A percentile compares a stretch with the other conserved stretches of the same genome.
These are phyloP conservation scores for Fomitopsis serialis DNA, from an alignment of 768 basidiomycete species.

Conservation along the genomic window DNA sequence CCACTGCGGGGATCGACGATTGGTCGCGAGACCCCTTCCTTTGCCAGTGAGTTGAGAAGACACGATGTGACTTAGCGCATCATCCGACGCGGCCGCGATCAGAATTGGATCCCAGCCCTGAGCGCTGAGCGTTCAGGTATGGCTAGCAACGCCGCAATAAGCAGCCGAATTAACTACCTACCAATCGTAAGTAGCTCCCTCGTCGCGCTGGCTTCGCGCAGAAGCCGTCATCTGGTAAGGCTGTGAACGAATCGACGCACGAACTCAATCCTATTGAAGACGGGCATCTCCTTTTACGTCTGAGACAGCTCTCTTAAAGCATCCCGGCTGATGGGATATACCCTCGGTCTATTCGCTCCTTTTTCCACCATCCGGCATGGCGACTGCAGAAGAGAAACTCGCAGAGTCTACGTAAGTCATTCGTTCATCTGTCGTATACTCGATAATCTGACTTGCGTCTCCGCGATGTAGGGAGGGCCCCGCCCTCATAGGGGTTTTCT, in stretches of 20 bases:
- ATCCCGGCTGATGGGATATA: neutral
- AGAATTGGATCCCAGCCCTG: neutral
- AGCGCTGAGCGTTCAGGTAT: neutral
- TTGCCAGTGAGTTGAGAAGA: too few species aligned
- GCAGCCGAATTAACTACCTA: neutral
- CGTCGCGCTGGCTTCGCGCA: too few species aligned
- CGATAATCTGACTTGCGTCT: neutral
- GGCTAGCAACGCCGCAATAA: neutral
- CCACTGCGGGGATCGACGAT: too few species aligned
- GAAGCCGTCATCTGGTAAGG: neutral
- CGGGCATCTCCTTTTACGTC: neutral
- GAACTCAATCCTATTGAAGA: neutral
- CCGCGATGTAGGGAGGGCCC: conserved; percentile 2
- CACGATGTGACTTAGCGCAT: neutral
- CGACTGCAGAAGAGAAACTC: neutral
- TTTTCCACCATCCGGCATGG: neutral
- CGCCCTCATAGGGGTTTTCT: conserved; percentile 2
- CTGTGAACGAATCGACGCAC: neutral
- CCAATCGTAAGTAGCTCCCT: neutral
- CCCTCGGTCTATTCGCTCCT: neutral
- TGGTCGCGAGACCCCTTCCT: too few species aligned
- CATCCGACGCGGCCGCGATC: neutral
- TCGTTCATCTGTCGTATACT: neutral
- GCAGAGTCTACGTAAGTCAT: neutral
- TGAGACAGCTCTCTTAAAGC: neutral